Evolutionary conservation across 2,329 filamentous ascomycete species (phyloP).

Genomic region (Nothopassalora personata): DNA sequence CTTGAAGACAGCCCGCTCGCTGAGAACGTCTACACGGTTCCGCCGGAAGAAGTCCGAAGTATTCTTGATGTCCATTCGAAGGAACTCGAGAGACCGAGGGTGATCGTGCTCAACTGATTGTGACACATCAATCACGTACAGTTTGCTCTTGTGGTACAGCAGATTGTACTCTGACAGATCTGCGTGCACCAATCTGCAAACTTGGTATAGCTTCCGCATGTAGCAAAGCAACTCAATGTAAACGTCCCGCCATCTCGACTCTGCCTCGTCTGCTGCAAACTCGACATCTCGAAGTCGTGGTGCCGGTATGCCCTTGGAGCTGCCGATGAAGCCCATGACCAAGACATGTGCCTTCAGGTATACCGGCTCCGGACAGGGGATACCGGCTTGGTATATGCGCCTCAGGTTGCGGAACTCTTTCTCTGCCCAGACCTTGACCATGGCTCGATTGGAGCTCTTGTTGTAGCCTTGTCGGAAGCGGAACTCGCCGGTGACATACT

Average conservation of each 20-base stretch:
- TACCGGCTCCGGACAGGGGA: conserved; percentile 85
- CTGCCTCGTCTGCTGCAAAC: conserved; percentile 58
- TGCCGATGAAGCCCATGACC: conserved; percentile 89
- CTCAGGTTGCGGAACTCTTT: conserved; percentile 95
- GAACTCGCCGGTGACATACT: conserved; percentile 92
- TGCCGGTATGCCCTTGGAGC: conserved; percentile 78
- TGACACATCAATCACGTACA: conserved; percentile 96
- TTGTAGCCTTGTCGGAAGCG: conserved; percentile 86
- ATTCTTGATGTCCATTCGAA: conserved; percentile 99
- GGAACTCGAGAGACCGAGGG: conserved; percentile 82
- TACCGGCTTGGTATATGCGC: conserved; percentile 74
- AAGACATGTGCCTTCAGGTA: conserved; percentile 89
- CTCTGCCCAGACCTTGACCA: conserved; percentile 98
- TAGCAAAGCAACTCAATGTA: conserved; percentile 81
- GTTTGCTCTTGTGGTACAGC: conserved; percentile 72
- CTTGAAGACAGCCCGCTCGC: conserved; percentile 74
- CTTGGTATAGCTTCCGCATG: conserved; percentile 91
- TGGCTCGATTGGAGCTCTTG: conserved; percentile 89
- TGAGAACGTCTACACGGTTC: conserved; percentile 74
- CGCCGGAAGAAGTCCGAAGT: conserved; percentile 86
- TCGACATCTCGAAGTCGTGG: conserved; percentile 84
- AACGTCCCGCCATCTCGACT: conserved; percentile 67
- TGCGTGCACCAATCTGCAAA: conserved; percentile 86
- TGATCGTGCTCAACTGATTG: conserved; percentile 97
- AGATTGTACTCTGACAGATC: conserved; percentile 99